Conservation (phyloP, 768 basidiomycete genomes). For the Russula brevipes region DNA sequence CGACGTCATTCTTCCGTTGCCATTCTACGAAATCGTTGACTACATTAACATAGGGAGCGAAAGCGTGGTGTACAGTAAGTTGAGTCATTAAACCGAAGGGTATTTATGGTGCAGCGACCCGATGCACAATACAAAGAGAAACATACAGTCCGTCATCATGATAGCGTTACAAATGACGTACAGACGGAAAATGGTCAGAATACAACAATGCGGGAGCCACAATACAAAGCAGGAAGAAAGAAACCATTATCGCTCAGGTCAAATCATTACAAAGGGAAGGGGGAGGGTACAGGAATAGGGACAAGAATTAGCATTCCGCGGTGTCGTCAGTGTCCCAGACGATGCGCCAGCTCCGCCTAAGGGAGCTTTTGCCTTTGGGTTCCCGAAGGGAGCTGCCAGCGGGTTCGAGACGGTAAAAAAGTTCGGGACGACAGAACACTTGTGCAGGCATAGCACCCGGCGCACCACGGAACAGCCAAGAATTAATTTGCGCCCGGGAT, state of each 20-base stretch:
- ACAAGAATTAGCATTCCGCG: neutral
- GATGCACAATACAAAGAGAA: neutral
- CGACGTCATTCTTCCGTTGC: neutral
- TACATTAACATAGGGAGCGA: slow-evolving; percentile 6
- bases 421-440: slow-evolving; percentile 15
- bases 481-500: slow-evolving; percentile 56
- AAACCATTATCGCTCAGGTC: neutral
- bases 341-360: slow-evolving; percentile 24
- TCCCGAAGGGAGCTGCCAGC: slow-evolving; percentile 4
- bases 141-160: slow-evolving; percentile 6
- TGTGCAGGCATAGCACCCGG: slow-evolving; percentile 41
- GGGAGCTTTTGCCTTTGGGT: slow-evolving; percentile 16
- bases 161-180: slow-evolving; percentile 10
- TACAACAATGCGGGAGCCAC: neutral
- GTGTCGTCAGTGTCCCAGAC: slow-evolving; percentile 21
- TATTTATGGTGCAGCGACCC: slow-evolving; percentile 4
- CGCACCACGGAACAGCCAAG: slow-evolving; percentile 33
- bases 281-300: neutral
- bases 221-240: neutral
- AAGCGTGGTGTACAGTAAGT: slow-evolving; percentile 1
- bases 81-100: slow-evolving; percentile 5
- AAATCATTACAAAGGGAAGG: neutral
- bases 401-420: slow-evolving; percentile 17
- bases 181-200: slow-evolving; percentile 6
- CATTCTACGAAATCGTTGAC: neutral